Percentiles rank a stretch among this genome's conserved stretches.
phyloP scores from a whole-genome alignment of 2,329 filamentous ascomycete genomes.

The Colletotrichum sp. region DNA sequence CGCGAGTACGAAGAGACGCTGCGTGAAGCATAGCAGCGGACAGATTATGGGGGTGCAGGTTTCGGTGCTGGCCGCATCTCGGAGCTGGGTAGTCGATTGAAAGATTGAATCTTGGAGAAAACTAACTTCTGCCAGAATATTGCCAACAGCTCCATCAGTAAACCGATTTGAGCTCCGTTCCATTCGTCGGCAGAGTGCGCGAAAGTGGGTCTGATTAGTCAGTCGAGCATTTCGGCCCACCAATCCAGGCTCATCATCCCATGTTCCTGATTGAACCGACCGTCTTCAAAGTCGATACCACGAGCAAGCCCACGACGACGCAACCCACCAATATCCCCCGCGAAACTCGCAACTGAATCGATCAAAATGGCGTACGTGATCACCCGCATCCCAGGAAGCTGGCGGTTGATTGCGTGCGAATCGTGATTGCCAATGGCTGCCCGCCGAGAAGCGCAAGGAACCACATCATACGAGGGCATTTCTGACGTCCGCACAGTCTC shows the following conservation, averaged over 20 bases:
- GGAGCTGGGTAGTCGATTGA: neutral
- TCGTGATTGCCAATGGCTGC: constrained; percentile 26
- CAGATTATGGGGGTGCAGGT: neutral
- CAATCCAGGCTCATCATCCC: constrained; percentile 15
- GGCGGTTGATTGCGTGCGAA: neutral
- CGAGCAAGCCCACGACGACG: constrained; percentile 15
- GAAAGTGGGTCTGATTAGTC: constrained; percentile 12
- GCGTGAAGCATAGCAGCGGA: constrained; percentile 14
- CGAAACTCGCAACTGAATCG: constrained; percentile 27
- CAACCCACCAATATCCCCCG: constrained; percentile 26
- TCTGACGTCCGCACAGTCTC: constrained; percentile 49
- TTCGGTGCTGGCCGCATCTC: constrained; percentile 1
- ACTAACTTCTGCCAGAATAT: neutral
- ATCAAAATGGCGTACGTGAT: constrained; percentile 47
- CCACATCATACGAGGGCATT: constrained; percentile 21
- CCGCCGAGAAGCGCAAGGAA: neutral
- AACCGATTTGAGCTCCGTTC: constrained; percentile 4
- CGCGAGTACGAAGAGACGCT: neutral
- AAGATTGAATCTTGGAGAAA: neutral
- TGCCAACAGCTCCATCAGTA: neutral
- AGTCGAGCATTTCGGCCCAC: neutral
- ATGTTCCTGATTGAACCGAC: constrained; percentile 24
- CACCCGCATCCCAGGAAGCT: neutral
- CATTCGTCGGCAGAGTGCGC: neutral
- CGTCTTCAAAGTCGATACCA: constrained; percentile 30